A percentile compares a stretch with the other conserved stretches of the same genome.
Evolutionary conservation across 2,329 filamentous ascomycete species (phyloP).

Genomic region (Aureobasidium namibiae): DNA sequence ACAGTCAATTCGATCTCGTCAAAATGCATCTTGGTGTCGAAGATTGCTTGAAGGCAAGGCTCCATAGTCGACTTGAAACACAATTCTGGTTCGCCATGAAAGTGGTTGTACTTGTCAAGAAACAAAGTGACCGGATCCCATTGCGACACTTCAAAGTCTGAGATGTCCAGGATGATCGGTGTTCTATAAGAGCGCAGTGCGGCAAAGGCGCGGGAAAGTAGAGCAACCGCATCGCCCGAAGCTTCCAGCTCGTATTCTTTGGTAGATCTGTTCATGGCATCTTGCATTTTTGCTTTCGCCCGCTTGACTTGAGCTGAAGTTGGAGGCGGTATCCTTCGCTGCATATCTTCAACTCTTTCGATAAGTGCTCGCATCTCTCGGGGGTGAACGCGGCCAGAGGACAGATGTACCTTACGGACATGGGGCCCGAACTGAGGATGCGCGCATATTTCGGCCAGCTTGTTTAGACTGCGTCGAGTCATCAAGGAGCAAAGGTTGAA

Average conservation of each 20-base stretch:
- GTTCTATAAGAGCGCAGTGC: not conserved
- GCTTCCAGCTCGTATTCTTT: not conserved
- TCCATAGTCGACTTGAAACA: conserved; percentile 6
- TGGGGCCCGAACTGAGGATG: not conserved
- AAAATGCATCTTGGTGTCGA: not conserved
- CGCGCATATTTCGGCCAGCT: not conserved
- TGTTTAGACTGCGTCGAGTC: not conserved
- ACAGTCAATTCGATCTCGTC: not conserved
- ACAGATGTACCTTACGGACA: not conserved
- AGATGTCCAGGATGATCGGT: not conserved
- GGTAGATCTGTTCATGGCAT: not conserved
- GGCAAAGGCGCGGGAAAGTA: not conserved
- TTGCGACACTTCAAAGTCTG: not conserved
- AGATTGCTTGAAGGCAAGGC: not conserved
- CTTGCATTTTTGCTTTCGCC: conserved; percentile 1
- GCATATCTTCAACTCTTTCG: conserved; percentile 3
- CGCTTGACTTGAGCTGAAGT: not conserved
- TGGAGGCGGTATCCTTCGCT: not conserved
- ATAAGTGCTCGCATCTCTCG: not conserved
- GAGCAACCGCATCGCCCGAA: not conserved
- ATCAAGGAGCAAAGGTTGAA: conserved; percentile 4
- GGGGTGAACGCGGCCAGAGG: not conserved
- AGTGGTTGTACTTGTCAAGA: not conserved
- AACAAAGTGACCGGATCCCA: not conserved
- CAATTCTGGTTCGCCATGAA: not conserved